Percentiles rank a stretch among this genome's conserved stretches.
Evolutionary conservation across 306 rosid genomes (phyloP).

Genomic region (Rosa chinensis): DNA sequence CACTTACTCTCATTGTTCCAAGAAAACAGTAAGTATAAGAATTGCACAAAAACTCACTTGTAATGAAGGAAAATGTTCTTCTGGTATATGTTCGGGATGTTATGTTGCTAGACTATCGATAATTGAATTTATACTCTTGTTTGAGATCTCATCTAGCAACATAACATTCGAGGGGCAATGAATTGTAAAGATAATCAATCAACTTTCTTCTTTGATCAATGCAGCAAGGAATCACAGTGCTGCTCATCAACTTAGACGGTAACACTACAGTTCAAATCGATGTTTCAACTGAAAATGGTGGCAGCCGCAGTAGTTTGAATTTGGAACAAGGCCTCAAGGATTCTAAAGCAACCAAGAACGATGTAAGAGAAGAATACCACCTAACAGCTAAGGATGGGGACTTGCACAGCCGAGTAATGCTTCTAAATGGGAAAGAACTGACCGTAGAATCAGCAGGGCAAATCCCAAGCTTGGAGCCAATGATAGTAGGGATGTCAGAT

Average conservation of each 20-base stretch:
- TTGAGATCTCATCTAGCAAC: neutral
- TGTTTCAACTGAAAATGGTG: constrained; percentile 21
- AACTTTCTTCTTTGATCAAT: neutral
- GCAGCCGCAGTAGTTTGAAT: neutral
- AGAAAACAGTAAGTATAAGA: constrained; percentile 43
- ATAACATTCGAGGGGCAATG: neutral
- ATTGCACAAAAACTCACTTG: neutral
- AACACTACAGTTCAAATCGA: constrained; percentile 37
- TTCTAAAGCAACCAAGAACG: constrained; percentile 2
- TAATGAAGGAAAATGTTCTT: neutral
- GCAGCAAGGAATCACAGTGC: constrained; percentile 63
- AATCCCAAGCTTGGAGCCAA: constrained; percentile 58
- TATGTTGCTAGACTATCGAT: neutral
- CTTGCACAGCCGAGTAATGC: constrained; percentile 54
- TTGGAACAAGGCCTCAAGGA: constrained; percentile 10
- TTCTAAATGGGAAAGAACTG: constrained; percentile 56
- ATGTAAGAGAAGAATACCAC: constrained; percentile 63
- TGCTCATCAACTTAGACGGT: constrained; percentile 54
- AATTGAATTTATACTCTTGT: neutral
- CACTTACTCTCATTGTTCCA: constrained; percentile 66
- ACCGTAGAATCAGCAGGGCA: constrained; percentile 47
- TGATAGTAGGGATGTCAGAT: constrained; percentile 32
- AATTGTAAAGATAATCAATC: neutral
- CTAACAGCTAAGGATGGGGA: constrained; percentile 48
- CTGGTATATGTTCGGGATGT: neutral